Conservation (phyloP, 1,139 yeast species). For the Sugiyamaella novakii region DNA sequence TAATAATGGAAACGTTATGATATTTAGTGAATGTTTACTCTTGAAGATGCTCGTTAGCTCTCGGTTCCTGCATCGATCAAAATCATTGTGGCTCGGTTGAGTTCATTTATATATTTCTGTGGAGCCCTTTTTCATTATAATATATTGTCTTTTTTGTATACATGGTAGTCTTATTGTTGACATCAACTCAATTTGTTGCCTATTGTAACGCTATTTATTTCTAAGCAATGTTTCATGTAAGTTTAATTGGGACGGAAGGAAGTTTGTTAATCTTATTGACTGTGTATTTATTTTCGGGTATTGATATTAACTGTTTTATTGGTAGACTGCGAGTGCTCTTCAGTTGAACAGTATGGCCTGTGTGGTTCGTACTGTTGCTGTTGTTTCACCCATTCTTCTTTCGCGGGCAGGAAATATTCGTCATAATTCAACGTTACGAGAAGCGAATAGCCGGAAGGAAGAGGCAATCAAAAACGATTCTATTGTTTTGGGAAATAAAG, state of each 20-base stretch:
- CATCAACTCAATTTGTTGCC: constrained; percentile 3
- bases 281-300: neutral
- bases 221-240: constrained; percentile 1
- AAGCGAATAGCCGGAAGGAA: neutral
- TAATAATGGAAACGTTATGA: neutral
- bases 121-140: too few species aligned
- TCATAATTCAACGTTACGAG: constrained; percentile 1
- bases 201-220: neutral
- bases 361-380: constrained; percentile 5
- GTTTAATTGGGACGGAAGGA: too few species aligned
- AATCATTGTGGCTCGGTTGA: constrained; percentile 2
- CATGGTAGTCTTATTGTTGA: neutral
- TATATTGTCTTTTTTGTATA: constrained; percentile 2
- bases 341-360: constrained; percentile 6
- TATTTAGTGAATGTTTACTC: neutral
- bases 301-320: neutral
- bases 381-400: constrained; percentile 1
- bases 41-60: neutral
- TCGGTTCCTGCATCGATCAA: neutral
- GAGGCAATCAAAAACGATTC: neutral
- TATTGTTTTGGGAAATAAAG: too few species aligned
- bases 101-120: too few species aligned
- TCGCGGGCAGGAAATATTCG: constrained; percentile 6
- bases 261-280: neutral
- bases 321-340: constrained; percentile 4